Evolutionary conservation across 257 asterid species (phyloP).

Genomic region (Fraxinus anomala): DNA sequence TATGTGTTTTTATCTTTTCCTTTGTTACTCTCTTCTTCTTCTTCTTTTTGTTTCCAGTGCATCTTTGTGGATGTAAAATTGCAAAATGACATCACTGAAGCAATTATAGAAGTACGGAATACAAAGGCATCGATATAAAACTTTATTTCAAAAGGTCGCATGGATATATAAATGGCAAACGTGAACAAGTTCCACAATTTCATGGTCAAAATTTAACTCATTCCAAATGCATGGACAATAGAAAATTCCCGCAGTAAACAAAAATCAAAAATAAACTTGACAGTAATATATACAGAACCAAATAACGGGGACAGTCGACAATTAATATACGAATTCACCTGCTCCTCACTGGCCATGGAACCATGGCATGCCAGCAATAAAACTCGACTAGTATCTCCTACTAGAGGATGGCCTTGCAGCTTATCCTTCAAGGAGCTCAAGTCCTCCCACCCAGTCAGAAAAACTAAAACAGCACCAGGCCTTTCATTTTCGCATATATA

Average conservation of each 20-base stretch:
- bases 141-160: not conserved
- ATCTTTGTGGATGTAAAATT: not conserved
- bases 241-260: conserved; percentile 8
- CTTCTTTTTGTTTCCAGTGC: not conserved
- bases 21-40: no score
- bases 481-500: conserved; percentile 65
- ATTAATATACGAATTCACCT: conserved; percentile 50
- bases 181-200: not conserved
- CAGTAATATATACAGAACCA: conserved; percentile 4
- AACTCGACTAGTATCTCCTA: conserved; percentile 75
- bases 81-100: not conserved
- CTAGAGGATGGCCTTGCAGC: conserved; percentile 70
- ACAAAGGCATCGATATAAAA: not conserved
- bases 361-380: conserved; percentile 91
- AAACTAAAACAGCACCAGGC: conserved; percentile 89
- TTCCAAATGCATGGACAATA: conserved; percentile 14
- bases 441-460: conserved; percentile 98
- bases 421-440: conserved; percentile 78
- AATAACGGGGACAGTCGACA: conserved; percentile 21
- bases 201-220: conserved; percentile 16
- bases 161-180: not conserved
- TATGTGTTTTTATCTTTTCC: no score
- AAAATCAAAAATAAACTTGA: conserved; percentile 3
- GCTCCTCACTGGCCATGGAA: conserved; percentile 92
- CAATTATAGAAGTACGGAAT: conserved; percentile 4